phyloP scores from a whole-genome alignment of 2,329 filamentous ascomycete genomes.

The Sclerotinia minor region DNA sequence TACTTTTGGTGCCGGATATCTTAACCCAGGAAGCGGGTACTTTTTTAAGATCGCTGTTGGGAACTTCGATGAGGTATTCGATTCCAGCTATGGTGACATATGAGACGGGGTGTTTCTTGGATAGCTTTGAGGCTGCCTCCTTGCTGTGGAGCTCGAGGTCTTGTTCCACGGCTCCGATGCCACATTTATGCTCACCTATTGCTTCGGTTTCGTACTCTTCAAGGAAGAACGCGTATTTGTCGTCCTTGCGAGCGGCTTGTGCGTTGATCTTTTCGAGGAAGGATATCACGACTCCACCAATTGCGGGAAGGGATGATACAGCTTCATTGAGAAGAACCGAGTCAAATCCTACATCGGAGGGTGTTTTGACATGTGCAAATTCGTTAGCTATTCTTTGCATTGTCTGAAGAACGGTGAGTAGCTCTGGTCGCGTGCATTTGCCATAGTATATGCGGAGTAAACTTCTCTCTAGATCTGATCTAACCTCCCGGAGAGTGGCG shows the following conservation, averaged over 20 bases:
- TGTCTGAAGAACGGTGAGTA: constrained; percentile 80
- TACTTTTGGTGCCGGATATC: constrained; percentile 89
- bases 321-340: constrained; percentile 70
- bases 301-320: constrained; percentile 72
- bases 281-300: constrained; percentile 68
- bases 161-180: constrained; percentile 88
- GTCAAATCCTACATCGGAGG: constrained; percentile 69
- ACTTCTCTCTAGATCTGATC: constrained; percentile 84
- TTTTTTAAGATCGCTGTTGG: constrained; percentile 76
- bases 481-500: constrained; percentile 68
- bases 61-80: constrained; percentile 91
- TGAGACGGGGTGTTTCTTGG: constrained; percentile 66
- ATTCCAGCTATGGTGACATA: constrained; percentile 88
- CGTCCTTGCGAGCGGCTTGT: constrained; percentile 77
- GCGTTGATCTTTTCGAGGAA: constrained; percentile 85
- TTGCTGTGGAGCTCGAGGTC: constrained; percentile 77
- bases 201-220: constrained; percentile 85
- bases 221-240: constrained; percentile 93
- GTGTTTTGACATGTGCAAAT: constrained; percentile 65
- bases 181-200: constrained; percentile 84
- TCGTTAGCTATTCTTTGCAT: constrained; percentile 79
- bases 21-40: constrained; percentile 95
- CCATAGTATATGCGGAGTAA: constrained; percentile 96
- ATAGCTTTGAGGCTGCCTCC: constrained; percentile 69
- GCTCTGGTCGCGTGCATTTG: constrained; percentile 87